Evolutionary conservation across 2,329 filamentous ascomycete genomes (phyloP).

Genomic region (Colletotrichum incanum): DNA sequence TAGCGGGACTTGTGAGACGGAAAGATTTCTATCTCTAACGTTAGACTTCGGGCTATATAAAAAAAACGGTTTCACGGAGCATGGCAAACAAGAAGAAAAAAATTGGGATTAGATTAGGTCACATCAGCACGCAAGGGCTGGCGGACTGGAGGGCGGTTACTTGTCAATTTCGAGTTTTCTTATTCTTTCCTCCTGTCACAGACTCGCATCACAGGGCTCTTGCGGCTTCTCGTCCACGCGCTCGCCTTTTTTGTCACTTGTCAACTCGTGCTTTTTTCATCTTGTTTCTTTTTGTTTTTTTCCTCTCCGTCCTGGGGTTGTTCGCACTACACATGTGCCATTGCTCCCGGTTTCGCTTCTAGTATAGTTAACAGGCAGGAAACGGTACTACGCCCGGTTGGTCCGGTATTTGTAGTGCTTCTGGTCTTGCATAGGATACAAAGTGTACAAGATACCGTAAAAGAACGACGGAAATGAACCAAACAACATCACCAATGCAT

Average conservation of each 20-base stretch:
- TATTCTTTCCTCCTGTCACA: slow-evolving; percentile 8
- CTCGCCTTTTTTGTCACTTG: not conserved
- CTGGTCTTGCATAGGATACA: too few relatives aligned
- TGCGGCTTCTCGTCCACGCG: not conserved
- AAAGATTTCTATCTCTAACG: slow-evolving; percentile 32
- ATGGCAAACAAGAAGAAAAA: slow-evolving; percentile 39
- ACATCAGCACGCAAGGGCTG: slow-evolving; percentile 38
- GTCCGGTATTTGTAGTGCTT: not conserved
- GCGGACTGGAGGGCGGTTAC: slow-evolving; percentile 34
- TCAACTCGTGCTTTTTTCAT: not conserved
- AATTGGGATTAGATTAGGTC: slow-evolving; percentile 37
- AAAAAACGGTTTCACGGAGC: slow-evolving; percentile 34
- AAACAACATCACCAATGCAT: not conserved
- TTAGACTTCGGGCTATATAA: slow-evolving; percentile 35
- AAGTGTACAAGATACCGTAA: not conserved
- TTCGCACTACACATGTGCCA: not conserved
- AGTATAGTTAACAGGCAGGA: not conserved
- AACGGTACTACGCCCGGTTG: not conserved
- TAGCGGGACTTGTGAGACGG: not conserved
- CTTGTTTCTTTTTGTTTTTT: not conserved
- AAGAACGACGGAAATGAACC: not conserved
- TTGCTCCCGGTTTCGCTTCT: not conserved
- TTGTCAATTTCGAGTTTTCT: slow-evolving; percentile 35
- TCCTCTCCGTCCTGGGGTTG: not conserved
- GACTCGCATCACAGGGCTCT: not conserved